Evolutionary conservation across 2,329 filamentous ascomycete species (phyloP).

Genomic region (Leptographium wingfieldii): DNA sequence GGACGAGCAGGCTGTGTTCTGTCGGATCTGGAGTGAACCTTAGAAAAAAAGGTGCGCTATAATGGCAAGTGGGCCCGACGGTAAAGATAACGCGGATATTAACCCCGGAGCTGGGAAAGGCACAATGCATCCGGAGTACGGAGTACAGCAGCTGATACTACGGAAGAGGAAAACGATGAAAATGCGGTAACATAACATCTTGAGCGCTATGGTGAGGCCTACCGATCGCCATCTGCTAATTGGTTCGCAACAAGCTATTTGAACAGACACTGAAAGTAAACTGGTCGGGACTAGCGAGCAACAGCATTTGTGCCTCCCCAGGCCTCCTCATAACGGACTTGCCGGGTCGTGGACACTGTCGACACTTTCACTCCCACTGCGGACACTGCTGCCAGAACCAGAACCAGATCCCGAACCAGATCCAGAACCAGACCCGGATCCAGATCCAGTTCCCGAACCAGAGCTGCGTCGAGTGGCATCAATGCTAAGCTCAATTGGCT

Average conservation of each 20-base stretch:
- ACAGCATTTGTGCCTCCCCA: neutral
- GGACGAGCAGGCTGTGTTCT: no score
- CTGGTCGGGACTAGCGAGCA: neutral
- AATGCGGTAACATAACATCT: no score
- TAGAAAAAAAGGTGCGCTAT: no score
- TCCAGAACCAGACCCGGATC: constrained; percentile 5
- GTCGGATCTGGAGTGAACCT: no score
- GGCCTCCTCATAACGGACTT: constrained; percentile 28
- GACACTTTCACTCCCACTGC: constrained; percentile 32
- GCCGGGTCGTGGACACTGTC: constrained; percentile 38
- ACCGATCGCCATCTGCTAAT: neutral
- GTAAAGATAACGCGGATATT: no score
- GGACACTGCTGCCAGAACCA: constrained; percentile 23
- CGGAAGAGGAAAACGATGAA: no score
- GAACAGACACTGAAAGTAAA: neutral
- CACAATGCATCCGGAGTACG: no score
- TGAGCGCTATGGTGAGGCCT: no score
- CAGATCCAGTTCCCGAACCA: constrained; percentile 17
- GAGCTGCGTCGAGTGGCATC: constrained; percentile 13
- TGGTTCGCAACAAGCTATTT: no score
- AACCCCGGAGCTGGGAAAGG: no score
- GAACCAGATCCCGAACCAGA: constrained; percentile 12
- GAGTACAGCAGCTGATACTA: no score
- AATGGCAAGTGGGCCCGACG: no score
- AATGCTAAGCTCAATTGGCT: constrained; percentile 13